Evolutionary conservation across 23 red algal genomes (phyloP).

Genomic region (Chondrus crispus): DNA sequence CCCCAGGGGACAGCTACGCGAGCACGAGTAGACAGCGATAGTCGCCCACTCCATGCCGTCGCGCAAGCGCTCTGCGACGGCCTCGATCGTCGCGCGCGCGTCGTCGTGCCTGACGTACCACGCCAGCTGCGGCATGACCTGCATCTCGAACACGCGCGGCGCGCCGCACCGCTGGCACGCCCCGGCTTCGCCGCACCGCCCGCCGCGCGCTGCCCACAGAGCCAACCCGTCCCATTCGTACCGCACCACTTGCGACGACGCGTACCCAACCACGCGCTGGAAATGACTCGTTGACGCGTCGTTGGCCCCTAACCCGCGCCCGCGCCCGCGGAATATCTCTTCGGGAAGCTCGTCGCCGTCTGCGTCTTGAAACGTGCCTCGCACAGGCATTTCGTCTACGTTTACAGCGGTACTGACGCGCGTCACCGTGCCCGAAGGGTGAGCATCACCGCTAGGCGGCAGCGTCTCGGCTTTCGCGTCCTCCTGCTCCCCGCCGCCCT

Average conservation of each 20-base stretch:
- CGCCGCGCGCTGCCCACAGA: not conserved
- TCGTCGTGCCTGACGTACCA: slow-evolving; percentile 17
- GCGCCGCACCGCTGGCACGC: slow-evolving; percentile 44
- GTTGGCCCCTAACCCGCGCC: not conserved
- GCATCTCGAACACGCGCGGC: slow-evolving; percentile 73
- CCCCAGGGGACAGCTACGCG: slow-evolving; percentile 9
- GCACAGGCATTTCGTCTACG: too few species aligned
- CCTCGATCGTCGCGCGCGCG: not conserved
- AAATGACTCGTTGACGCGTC: slow-evolving; percentile 6
- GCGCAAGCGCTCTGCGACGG: slow-evolving; percentile 1
- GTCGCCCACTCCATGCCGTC: slow-evolving; percentile 52
- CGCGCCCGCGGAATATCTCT: slow-evolving; percentile 13
- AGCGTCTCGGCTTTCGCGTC: not conserved
- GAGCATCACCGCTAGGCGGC: not conserved
- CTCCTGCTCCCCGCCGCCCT: not conserved
- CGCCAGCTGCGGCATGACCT: slow-evolving; percentile 79
- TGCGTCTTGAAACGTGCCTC: slow-evolving; percentile 53
- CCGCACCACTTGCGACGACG: slow-evolving; percentile 16
- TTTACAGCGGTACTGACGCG: too few species aligned
- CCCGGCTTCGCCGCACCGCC: not conserved
- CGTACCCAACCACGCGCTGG: not conserved
- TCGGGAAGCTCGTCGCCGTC: slow-evolving; percentile 47
- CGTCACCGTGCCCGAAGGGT: too few species aligned
- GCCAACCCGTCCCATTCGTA: slow-evolving; percentile 20
- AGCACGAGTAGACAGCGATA: slow-evolving; percentile 23